Conservation (phyloP, 768 basidiomycete species). For the Melanogaster broomeanus region DNA sequence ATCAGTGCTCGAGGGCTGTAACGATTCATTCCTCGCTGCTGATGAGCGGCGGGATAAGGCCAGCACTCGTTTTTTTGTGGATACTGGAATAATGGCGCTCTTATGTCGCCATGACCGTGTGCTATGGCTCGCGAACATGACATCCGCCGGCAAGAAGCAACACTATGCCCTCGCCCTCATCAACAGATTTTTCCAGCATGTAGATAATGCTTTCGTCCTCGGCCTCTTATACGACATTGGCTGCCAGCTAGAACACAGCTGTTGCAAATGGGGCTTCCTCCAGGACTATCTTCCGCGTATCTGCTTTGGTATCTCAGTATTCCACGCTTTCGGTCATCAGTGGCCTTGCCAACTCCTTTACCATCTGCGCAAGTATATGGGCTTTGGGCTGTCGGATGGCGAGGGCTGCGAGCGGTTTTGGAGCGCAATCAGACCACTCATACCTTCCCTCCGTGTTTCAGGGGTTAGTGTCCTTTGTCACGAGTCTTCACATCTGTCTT, state of each 20-base stretch:
- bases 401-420: no score
- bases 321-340: no score
- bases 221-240: constrained; percentile 27
- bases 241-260: constrained; percentile 24
- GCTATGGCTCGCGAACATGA: constrained; percentile 19
- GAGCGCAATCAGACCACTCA: constrained; percentile 21
- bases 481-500: neutral
- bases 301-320: constrained; percentile 29
- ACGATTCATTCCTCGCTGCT: constrained; percentile 26
- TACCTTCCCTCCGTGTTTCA: constrained; percentile 17
- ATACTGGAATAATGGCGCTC: constrained; percentile 23
- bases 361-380: constrained; percentile 33
- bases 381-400: constrained; percentile 25
- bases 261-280: constrained; percentile 5
- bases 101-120: constrained; percentile 23
- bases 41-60: constrained; percentile 15
- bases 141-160: constrained; percentile 19
- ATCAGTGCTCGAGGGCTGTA: constrained; percentile 34
- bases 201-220: constrained; percentile 15
- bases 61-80: constrained; percentile 12
- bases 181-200: constrained; percentile 11
- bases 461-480: constrained; percentile 15
- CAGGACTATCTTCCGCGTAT: constrained; percentile 19
- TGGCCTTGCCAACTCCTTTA: constrained; percentile 38
- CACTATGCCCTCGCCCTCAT: constrained; percentile 23